phyloP scores from a whole-genome alignment of 352 stramenopile species.

The Phytophthora sansomeana region DNA sequence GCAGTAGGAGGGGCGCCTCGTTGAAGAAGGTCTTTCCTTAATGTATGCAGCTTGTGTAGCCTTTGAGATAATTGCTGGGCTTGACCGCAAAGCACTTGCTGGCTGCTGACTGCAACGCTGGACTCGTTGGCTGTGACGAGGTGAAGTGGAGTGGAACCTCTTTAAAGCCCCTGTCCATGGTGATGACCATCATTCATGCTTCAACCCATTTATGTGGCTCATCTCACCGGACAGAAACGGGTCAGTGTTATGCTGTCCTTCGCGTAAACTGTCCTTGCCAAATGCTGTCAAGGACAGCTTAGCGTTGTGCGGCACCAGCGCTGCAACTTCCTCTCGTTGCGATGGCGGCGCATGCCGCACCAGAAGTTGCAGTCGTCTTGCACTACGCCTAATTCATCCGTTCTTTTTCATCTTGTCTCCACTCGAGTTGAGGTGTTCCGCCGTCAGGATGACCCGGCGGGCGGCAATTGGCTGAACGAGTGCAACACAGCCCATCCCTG shows the following conservation, averaged over 20 bases:
- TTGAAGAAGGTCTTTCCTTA: neutral
- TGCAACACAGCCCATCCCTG: no score
- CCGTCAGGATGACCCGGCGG: no score
- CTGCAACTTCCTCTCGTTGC: neutral
- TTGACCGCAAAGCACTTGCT: neutral
- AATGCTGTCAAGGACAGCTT: neutral
- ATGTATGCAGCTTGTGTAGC: neutral
- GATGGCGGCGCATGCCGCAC: no score
- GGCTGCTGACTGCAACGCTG: neutral
- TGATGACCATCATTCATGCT: conserved; percentile 3
- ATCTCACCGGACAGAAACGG: conserved; percentile 3
- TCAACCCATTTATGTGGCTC: neutral
- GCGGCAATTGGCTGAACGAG: no score
- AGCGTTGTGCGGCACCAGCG: neutral
- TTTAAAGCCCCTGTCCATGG: neutral
- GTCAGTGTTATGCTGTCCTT: neutral
- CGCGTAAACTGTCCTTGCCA: neutral
- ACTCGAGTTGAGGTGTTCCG: no score
- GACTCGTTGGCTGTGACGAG: neutral
- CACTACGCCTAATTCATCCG: no score
- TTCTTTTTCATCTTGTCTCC: no score
- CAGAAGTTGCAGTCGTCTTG: no score
- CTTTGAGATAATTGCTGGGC: neutral
- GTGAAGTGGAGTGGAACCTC: no score
- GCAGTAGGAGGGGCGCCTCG: no score